phyloP scores from a whole-genome alignment of 805 yeast species.

The Vanderwaltozyma tropicalis region DNA sequence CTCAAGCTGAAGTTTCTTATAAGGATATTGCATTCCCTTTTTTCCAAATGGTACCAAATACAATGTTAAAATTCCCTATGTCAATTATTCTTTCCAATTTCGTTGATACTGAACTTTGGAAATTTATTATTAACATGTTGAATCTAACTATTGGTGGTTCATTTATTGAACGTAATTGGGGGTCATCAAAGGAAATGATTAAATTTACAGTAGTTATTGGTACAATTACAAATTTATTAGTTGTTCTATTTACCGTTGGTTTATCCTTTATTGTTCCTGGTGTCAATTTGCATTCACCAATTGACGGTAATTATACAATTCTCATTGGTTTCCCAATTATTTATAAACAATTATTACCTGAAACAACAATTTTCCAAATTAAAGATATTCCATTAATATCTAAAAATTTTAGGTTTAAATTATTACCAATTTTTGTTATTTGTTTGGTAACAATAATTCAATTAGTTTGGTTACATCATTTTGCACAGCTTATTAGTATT shows the following conservation, averaged over 20 bases:
- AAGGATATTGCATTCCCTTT: conserved; percentile 38
- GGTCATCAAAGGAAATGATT: conserved; percentile 37
- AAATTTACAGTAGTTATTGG: conserved; percentile 41
- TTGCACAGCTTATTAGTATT: conserved; percentile 44
- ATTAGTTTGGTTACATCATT: conserved; percentile 28
- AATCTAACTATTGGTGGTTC: conserved; percentile 50
- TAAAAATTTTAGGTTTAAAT: conserved; percentile 47
- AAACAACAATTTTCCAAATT: conserved; percentile 41
- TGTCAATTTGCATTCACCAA: conserved; percentile 33
- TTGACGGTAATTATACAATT: conserved; percentile 46
- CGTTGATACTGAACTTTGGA: conserved; percentile 44
- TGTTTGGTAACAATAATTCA: conserved; percentile 24
- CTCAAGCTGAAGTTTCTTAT: not conserved
- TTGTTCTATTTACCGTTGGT: conserved; percentile 19
- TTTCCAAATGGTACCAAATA: conserved; percentile 54
- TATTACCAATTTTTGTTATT: conserved; percentile 44
- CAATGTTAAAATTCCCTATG: conserved; percentile 50
- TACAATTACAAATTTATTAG: conserved; percentile 43
- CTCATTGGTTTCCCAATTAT: conserved; percentile 51
- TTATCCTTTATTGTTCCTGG: conserved; percentile 20
- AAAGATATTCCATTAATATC: conserved; percentile 33
- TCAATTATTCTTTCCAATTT: conserved; percentile 54
- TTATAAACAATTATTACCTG: conserved; percentile 55
- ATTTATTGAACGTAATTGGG: conserved; percentile 61
- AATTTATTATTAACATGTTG: conserved; percentile 37